Percentiles rank a stretch among this genome's conserved stretches.
phyloP scores from a whole-genome alignment of 345 rosid genomes.

The Hibiscus trionum region DNA sequence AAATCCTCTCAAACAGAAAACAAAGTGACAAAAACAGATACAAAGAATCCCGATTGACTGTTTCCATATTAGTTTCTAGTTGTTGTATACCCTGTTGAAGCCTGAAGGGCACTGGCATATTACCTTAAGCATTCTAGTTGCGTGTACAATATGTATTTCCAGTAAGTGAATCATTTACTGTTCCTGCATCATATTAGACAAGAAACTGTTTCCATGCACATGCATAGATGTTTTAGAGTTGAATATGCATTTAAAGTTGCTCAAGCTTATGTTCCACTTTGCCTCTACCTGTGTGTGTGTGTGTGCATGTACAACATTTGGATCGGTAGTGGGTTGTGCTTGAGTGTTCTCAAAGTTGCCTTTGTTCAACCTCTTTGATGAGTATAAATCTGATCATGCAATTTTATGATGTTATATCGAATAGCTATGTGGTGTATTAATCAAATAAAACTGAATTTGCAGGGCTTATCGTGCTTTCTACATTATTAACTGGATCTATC shows the following conservation, averaged over 20 bases:
- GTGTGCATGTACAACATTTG: no score
- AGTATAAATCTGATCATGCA: neutral
- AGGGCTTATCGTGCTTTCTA: slow-evolving; percentile 86
- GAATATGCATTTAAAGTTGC: neutral
- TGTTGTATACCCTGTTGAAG: no score
- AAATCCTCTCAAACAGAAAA: no score
- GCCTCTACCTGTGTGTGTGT: no score
- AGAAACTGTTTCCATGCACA: neutral
- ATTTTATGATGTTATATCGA: neutral
- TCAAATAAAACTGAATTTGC: slow-evolving; percentile 15
- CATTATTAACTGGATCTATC: slow-evolving; percentile 85
- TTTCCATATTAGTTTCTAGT: no score
- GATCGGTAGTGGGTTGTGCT: neutral
- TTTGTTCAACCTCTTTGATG: neutral
- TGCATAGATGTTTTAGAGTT: neutral
- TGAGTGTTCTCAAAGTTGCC: no score
- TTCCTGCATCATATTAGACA: neutral
- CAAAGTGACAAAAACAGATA: no score
- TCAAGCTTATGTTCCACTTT: neutral
- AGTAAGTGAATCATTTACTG: no score
- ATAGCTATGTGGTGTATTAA: neutral
- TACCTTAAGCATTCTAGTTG: no score
- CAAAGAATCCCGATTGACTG: no score
- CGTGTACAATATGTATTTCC: no score
- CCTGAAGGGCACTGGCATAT: no score